phyloP scores from a whole-genome alignment of 2,329 filamentous ascomycete genomes.

The Trichoderma arundinaceum region DNA sequence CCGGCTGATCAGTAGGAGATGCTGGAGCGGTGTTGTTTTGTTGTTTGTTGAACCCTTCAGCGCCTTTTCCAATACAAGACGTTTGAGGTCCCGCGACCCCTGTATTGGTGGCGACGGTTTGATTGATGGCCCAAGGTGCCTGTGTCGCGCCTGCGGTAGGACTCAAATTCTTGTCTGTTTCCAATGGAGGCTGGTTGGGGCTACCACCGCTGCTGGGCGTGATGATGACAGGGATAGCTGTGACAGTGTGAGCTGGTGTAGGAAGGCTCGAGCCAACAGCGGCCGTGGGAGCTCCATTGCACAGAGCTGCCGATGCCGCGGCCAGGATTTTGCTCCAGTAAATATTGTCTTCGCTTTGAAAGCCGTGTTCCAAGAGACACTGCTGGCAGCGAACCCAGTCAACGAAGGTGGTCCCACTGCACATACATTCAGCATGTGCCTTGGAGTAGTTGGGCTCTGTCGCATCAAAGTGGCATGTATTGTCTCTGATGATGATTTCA shows the following conservation, averaged over 20 bases:
- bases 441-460: constrained; percentile 36
- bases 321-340: constrained; percentile 46
- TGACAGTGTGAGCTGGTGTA: constrained; percentile 39
- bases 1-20: neutral
- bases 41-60: neutral
- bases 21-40: neutral
- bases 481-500: constrained; percentile 41
- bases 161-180: constrained; percentile 51
- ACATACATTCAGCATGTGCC: constrained; percentile 49
- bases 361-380: constrained; percentile 50
- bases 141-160: constrained; percentile 44
- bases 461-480: constrained; percentile 42
- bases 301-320: constrained; percentile 45
- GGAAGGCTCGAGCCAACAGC: constrained; percentile 44
- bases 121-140: neutral
- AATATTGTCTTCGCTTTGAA: constrained; percentile 44
- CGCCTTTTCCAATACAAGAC: neutral
- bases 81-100: neutral
- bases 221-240: constrained; percentile 34
- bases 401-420: constrained; percentile 50
- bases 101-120: neutral
- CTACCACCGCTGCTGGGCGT: constrained; percentile 43
- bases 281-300: constrained; percentile 47
- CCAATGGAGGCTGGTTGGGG: constrained; percentile 44
- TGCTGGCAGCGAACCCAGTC: constrained; percentile 51